Conservation (phyloP, 768 basidiomycete species). For the Lactarius hengduanensis region DNA sequence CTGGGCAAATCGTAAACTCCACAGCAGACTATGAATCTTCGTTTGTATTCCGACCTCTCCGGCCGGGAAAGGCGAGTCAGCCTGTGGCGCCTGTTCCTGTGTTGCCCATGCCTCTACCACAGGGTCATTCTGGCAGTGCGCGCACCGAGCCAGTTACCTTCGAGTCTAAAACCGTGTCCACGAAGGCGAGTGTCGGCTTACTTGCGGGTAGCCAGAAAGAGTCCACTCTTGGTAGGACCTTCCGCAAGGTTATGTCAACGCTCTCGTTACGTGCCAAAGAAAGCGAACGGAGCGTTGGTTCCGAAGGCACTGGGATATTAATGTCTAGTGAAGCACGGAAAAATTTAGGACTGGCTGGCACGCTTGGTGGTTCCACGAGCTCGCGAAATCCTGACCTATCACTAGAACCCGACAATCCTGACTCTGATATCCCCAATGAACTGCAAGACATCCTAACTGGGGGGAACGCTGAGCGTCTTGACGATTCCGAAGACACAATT, state of each 20-base stretch:
- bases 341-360: slow-evolving; percentile 62
- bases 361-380: slow-evolving; percentile 60
- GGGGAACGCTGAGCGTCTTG: slow-evolving; percentile 35
- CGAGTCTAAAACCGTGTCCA: slow-evolving; percentile 10
- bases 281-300: background rate
- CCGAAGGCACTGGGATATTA: slow-evolving; percentile 33
- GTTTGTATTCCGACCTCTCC: background rate
- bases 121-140: background rate
- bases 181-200: slow-evolving; percentile 4
- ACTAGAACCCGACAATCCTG: slow-evolving; percentile 57
- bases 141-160: background rate
- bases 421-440: slow-evolving; percentile 82
- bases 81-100: background rate
- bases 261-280: slow-evolving; percentile 19
- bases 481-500: slow-evolving; percentile 41
- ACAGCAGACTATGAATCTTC: background rate
- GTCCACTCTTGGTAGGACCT: slow-evolving; percentile 15
- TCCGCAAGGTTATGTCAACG: slow-evolving; percentile 27
- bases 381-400: slow-evolving; percentile 45
- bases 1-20: background rate
- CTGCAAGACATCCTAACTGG: slow-evolving; percentile 58
- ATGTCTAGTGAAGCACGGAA: slow-evolving; percentile 53
- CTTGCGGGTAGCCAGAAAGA: slow-evolving; percentile 9
- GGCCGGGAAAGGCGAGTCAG: slow-evolving; percentile 8
- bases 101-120: background rate